Percentiles rank a stretch among this genome's conserved stretches.
Conservation (phyloP, 2,329 filamentous ascomycete genomes). For the Diaporthe vexans region DNA sequence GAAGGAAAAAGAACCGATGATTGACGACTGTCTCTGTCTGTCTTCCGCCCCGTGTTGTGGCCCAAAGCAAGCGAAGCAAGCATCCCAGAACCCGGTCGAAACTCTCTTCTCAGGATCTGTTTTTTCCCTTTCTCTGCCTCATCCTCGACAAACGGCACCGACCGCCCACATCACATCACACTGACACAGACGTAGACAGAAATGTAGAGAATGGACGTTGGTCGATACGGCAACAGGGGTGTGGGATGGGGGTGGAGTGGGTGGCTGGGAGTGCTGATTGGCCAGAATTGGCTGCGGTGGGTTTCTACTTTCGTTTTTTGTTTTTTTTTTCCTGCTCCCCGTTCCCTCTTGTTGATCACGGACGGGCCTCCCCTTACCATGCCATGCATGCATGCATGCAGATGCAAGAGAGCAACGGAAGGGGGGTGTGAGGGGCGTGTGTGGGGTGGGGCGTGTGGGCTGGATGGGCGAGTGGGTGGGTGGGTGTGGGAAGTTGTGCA, state of each 20-base stretch:
- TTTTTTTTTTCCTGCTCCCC: background rate
- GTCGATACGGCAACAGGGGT: background rate
- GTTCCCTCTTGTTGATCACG: conserved; percentile 26
- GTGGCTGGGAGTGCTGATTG: background rate
- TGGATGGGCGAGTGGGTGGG: background rate
- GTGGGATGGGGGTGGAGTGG: background rate
- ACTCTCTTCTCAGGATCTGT: background rate
- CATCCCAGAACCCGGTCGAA: conserved; percentile 13
- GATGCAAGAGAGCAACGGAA: background rate
- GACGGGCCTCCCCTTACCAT: conserved; percentile 23
- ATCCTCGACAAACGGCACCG: conserved; percentile 8
- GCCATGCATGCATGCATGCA: conserved; percentile 23
- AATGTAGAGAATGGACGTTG: background rate
- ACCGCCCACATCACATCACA: background rate
- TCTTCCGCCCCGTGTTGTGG: too few relatives aligned
- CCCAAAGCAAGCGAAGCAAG: background rate
- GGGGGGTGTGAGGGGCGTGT: background rate
- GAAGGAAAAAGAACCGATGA: background rate
- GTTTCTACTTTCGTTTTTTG: conserved; percentile 1
- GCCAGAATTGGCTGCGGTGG: background rate
- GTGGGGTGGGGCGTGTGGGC: background rate
- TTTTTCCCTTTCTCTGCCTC: background rate
- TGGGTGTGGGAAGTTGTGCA: background rate
- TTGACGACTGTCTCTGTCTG: background rate
- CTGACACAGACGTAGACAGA: background rate